Conservation (phyloP, 805 yeast species). For the Starmerella powellii region DNA sequence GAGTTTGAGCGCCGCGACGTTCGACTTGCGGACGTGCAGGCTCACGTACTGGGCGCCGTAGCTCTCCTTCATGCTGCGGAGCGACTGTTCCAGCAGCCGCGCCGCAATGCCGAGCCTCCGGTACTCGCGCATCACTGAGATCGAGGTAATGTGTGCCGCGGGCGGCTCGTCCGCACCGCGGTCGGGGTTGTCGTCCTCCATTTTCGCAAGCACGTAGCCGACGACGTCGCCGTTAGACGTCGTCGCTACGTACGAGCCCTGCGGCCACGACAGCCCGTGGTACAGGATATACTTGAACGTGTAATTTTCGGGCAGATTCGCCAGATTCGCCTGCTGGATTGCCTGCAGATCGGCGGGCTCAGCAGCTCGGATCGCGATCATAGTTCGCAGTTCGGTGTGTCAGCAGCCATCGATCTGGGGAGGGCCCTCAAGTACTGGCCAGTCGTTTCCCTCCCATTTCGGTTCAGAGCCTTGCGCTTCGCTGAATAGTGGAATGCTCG, state of each 20-base stretch:
- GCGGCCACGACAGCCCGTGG: constrained; percentile 94
- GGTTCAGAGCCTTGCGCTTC: too few relatives aligned
- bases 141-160: constrained; percentile 88
- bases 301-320: constrained; percentile 90
- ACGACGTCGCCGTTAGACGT: constrained; percentile 68
- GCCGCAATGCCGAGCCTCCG: constrained; percentile 93
- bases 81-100: constrained; percentile 63
- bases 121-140: constrained; percentile 90
- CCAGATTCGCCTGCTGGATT: constrained; percentile 89
- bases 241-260: constrained; percentile 82
- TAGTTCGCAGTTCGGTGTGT: constrained; percentile 3
- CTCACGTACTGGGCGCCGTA: constrained; percentile 76
- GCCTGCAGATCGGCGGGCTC: constrained; percentile 77
- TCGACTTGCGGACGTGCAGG: constrained; percentile 85
- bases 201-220: constrained; percentile 92
- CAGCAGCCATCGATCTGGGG: too few relatives aligned
- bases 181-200: constrained; percentile 65
- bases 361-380: constrained; percentile 75
- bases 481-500: not conserved
- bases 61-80: constrained; percentile 68
- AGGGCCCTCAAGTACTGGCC: too few relatives aligned
- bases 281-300: constrained; percentile 85
- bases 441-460: too few relatives aligned
- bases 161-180: constrained; percentile 23
- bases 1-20: constrained; percentile 84